Conservation (phyloP, 495 filamentous ascomycete genomes). For the Xylaria bambusicola region DNA sequence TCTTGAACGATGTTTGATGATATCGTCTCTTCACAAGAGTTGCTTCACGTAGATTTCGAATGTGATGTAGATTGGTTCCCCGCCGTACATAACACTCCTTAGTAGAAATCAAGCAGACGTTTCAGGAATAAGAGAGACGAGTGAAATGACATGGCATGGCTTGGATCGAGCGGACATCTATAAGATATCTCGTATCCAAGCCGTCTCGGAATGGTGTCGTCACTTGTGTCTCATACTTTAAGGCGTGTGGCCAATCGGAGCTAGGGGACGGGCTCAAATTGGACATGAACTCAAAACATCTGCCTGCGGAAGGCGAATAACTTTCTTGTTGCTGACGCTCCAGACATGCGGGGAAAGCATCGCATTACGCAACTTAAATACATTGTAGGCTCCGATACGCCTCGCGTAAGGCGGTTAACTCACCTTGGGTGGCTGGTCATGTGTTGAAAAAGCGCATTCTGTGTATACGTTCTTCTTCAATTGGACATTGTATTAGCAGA, state of each 20-base stretch:
- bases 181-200: neutral
- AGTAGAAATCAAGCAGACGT: neutral
- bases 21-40: neutral
- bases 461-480: too few relatives aligned
- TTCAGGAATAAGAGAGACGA: neutral
- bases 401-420: too few relatives aligned
- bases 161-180: neutral
- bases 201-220: constrained; percentile 30
- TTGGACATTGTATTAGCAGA: too few relatives aligned
- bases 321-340: neutral
- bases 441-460: too few relatives aligned
- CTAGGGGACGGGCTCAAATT: constrained; percentile 12
- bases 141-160: neutral
- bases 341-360: neutral
- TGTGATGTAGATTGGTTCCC: neutral
- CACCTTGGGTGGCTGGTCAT: too few relatives aligned
- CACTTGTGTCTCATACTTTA: constrained; percentile 22
- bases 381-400: neutral
- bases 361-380: constrained; percentile 10
- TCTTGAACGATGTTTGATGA: constrained; percentile 8
- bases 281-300: constrained; percentile 21
- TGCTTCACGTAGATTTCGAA: neutral
- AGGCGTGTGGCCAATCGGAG: constrained; percentile 22
- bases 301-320: constrained; percentile 8
- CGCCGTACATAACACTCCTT: neutral